phyloP scores from a whole-genome alignment of 176 grass and related monocot genomes.

The Phyllostachys edulis region DNA sequence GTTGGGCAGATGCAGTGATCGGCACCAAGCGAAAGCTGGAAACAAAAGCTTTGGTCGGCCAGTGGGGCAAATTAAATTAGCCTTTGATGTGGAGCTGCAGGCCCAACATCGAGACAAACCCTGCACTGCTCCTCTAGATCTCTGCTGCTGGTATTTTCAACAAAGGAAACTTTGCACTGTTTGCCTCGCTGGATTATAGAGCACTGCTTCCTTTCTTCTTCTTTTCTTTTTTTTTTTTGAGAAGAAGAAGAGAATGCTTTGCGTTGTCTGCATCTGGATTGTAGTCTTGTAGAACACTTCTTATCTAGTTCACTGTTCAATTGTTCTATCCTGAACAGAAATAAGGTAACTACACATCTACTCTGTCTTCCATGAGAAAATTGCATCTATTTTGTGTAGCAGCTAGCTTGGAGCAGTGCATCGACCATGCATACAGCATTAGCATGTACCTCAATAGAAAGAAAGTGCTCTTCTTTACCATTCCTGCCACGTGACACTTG shows the following conservation, averaged over 20 bases:
- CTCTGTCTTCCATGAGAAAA: background rate
- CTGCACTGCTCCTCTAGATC: background rate
- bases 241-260: background rate
- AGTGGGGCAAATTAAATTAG: background rate
- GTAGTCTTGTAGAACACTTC: background rate
- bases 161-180: background rate
- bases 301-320: background rate
- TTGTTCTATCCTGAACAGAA: background rate
- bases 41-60: background rate
- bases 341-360: background rate
- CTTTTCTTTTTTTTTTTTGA: no score
- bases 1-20: background rate
- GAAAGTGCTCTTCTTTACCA: no score
- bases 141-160: background rate
- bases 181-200: background rate
- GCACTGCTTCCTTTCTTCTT: background rate
- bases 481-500: no score
- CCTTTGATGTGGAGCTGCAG: background rate
- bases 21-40: background rate
- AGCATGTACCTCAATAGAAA: background rate
- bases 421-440: background rate
- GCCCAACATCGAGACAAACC: background rate
- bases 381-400: background rate
- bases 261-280: background rate
- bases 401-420: background rate